phyloP scores from a whole-genome alignment of 164 flowering plant species.

The Echeveria elegans region DNA sequence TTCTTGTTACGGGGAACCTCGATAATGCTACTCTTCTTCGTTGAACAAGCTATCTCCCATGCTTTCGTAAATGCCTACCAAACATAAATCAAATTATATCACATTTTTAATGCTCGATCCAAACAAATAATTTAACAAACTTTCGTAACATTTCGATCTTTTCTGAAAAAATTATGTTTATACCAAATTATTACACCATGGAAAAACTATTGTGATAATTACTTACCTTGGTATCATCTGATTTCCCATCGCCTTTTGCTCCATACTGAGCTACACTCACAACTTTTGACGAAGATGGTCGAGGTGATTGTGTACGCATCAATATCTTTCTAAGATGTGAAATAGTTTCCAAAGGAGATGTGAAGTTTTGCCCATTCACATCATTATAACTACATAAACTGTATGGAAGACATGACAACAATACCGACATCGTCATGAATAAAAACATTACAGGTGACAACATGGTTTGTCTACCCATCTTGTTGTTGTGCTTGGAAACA shows the following conservation, averaged over 20 bases:
- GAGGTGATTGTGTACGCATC: background rate
- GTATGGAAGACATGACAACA: background rate
- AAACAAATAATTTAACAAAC: no score
- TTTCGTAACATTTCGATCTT: no score
- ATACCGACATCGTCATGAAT: background rate
- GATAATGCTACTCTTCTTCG: slow-evolving; percentile 25
- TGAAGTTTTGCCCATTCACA: background rate
- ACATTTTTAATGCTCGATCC: no score
- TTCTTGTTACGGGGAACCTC: slow-evolving; percentile 41
- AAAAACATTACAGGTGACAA: background rate
- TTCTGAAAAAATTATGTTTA: no score
- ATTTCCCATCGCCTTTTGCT: slow-evolving; percentile 51
- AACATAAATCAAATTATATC: background rate
- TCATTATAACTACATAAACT: background rate
- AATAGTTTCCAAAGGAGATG: no score
- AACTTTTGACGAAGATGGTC: slow-evolving; percentile 13
- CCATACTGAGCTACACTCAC: slow-evolving; percentile 35
- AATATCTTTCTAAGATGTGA: background rate
- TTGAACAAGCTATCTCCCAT: slow-evolving; percentile 56
- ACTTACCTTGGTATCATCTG: slow-evolving; percentile 42
- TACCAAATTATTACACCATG: background rate
- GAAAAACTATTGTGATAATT: background rate
- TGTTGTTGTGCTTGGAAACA: background rate
- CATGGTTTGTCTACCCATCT: background rate
- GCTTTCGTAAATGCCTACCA: slow-evolving; percentile 61